Percentiles rank a stretch among this genome's conserved stretches.
Evolutionary conservation across 805 yeast genomes (phyloP).

Genomic region (Metschnikowia lunata): DNA sequence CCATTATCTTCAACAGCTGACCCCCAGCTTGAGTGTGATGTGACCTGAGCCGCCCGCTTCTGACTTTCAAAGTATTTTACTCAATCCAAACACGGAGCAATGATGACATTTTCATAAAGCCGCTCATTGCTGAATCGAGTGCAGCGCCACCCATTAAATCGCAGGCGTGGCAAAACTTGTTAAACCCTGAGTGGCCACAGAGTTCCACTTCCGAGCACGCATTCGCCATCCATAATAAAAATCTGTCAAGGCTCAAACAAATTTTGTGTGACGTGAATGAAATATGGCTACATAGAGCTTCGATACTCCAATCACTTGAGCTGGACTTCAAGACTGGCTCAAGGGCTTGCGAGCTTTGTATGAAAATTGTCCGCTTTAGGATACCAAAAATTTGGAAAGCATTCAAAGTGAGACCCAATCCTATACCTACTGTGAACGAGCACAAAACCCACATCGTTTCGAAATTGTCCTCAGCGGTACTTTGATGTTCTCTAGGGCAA

Average conservation of each 20-base stretch:
- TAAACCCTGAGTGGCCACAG: background rate
- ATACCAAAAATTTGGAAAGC: slow-evolving; percentile 17
- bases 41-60: too few species aligned
- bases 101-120: background rate
- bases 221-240: background rate
- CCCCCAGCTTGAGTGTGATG: too few species aligned
- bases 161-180: background rate
- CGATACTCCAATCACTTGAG: background rate
- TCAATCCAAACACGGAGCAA: slow-evolving; percentile 2
- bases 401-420: slow-evolving; percentile 26
- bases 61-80: background rate
- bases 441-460: slow-evolving; percentile 20
- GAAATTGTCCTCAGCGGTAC: slow-evolving; percentile 5
- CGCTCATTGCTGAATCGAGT: slow-evolving; percentile 2
- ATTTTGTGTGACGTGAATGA: background rate
- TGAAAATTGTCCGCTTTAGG: slow-evolving; percentile 1
- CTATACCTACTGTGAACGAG: slow-evolving; percentile 35
- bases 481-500: background rate
- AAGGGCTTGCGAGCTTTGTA: background rate
- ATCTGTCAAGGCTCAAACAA: background rate
- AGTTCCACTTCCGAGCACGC: background rate
- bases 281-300: background rate
- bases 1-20: too few species aligned
- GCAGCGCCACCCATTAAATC: background rate
- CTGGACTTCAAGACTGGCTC: background rate